Evolutionary conservation across 352 stramenopile species (phyloP), one percentile per base, ranked within the genome.

Genomic region (Pythium monospermum): DNA sequence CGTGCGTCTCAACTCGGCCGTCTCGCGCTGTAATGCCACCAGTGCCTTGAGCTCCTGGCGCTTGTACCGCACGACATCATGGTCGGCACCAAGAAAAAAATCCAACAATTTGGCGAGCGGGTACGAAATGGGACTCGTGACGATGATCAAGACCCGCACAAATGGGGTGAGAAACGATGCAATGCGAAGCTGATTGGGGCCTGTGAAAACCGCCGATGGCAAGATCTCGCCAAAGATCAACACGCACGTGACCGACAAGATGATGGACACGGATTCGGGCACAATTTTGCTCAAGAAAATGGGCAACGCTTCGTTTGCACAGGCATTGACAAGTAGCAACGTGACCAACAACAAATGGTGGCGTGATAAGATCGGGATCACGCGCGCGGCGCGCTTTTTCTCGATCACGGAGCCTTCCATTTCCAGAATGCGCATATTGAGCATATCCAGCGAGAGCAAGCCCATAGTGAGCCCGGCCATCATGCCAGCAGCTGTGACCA

Each of bases 161-260:
- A 96, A 40, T 0, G 87, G 90, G 13, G 80, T 71, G 31, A 98
- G 68, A 22, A 52, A 57, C 13, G 83, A 66, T 0, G 91, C 93
- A 18, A 98, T 91, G 11, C 66, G 53, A 4, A 99, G 71, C 67
- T 98, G 94, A 57, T 96, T 81, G 5, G 91, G 92, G 0, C 94
- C 94, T 2, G 94, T 99, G 57, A 98, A 99, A 6, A 98, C 66
- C 0, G 94, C 94, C 1, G 78, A 95, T 8, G 95, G 95, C 21
- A 98, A 74, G 54, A 99, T 98, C 59, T 99, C 96, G 7, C 95
- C 95, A 66, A 98, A 98, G 25, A 98, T 56, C 19, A 99, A 68
- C 25, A 99, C 89, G 18, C 95, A 82, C 1, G 91, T 98, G 3
- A 98, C 94, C 6, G 91, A 98, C n/a, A 98, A 68, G 19, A 98